Base-by-base conservation (phyloP, 495 filamentous ascomycete species). In the Oidiodendron maius region DNA sequence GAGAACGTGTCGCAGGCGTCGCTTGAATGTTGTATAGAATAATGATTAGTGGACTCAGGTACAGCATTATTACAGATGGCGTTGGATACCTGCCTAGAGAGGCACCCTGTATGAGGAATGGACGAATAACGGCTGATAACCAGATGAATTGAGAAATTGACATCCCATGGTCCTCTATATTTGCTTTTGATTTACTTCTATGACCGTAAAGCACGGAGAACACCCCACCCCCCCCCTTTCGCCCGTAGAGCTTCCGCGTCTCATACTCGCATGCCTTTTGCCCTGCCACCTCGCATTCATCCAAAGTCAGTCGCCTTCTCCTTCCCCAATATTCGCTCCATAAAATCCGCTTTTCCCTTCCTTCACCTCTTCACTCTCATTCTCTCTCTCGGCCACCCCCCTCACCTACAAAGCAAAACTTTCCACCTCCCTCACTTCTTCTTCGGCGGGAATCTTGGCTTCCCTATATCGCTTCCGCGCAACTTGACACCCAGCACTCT, bases 401-500 rank as follows among this genome's bases (percentile, higher is more conserved):
- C n/a, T n/a, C n/a, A n/a, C n/a, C n/a, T n/a, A n/a, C n/a, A n/a
- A n/a, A n/a, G n/a, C n/a, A n/a, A n/a, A n/a, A n/a, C n/a, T n/a
- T n/a, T n/a, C n/a, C n/a, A n/a, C n/a, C n/a, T n/a, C n/a, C n/a
- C 22, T 35, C 39, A 54, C 55, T 55, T 49, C 51, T 59, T 59
- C 52, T 59, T 59, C 71, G 80, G 77, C 63, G 78, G 75, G 71
- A 87, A 87, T 69, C 79, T 82, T 44, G 85, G 83, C 64, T 76
- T 68, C 52, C 87, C 87, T 58, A 91, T 89, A 63, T 87, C 83
- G 51, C 64, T 57, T 36, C 89, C 89, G 59, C 87, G 72, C 62
- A 95, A 77, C 72, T 91, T 89, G 57, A 95, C 77, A 65, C 89
- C 88, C 49, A 95, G 77, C 44, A 87, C 81, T 51, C 83, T 78